phyloP scores from a whole-genome alignment of 2,329 filamentous ascomycete species.

The Pleoardoris graminearum region DNA sequence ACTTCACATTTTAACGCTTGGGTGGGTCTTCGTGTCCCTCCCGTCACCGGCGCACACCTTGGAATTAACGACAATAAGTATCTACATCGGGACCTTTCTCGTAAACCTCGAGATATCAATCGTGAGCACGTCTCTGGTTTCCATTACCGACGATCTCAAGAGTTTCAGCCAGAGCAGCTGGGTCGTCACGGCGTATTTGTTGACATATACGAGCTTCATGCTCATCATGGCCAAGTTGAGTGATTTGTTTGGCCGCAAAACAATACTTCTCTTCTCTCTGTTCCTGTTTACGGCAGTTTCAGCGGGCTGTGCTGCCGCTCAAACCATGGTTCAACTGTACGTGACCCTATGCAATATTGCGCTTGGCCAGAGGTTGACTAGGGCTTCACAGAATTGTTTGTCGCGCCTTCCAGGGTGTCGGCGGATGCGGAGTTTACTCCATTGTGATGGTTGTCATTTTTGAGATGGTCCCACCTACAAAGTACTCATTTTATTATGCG shows the following conservation, averaged over 20 bases:
- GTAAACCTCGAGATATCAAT: constrained; percentile 42
- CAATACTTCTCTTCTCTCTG: not conserved
- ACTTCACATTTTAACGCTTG: too few species aligned
- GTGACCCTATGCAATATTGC: not conserved
- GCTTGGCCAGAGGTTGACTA: too few species aligned
- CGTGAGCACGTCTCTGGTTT: constrained; percentile 39
- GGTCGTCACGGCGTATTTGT: constrained; percentile 39
- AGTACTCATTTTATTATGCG: not conserved
- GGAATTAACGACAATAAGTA: too few species aligned
- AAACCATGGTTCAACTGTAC: constrained; percentile 33
- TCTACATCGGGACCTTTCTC: constrained; percentile 25
- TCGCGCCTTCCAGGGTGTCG: constrained; percentile 5
- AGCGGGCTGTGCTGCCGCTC: constrained; percentile 27
- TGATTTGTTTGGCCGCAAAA: constrained; percentile 2
- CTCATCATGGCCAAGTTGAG: not conserved
- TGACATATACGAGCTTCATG: constrained; percentile 29
- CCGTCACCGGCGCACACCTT: too few species aligned
- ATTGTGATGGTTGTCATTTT: not conserved
- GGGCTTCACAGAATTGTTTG: constrained; percentile 14
- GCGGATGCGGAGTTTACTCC: not conserved
- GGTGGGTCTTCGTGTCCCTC: too few species aligned
- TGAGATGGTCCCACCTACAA: constrained; percentile 1
- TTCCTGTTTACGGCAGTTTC: not conserved
- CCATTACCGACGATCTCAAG: constrained; percentile 35
- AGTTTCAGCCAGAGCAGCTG: constrained; percentile 36